A percentile compares a stretch with the other conserved stretches of the same genome.
phyloP scores from a whole-genome alignment of 2,329 filamentous ascomycete species.

The Exophiala xenobiotica region DNA sequence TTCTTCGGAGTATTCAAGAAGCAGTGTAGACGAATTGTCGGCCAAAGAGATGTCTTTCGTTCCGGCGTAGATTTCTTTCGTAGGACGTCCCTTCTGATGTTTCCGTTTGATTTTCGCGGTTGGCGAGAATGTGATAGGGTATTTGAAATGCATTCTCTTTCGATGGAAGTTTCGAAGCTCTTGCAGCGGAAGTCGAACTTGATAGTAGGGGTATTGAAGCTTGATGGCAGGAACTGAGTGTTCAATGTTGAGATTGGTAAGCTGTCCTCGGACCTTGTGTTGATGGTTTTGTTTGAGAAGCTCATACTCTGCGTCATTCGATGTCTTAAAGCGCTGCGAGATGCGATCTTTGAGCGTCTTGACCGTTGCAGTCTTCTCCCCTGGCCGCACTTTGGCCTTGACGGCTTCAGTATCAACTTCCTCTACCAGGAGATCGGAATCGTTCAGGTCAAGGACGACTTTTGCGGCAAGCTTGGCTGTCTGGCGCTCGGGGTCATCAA shows the following conservation, averaged over 20 bases:
- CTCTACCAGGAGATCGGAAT: constrained; percentile 82
- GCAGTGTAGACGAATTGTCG: constrained; percentile 82
- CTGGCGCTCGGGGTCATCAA: constrained; percentile 76
- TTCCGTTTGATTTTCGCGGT: constrained; percentile 73
- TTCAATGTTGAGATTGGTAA: constrained; percentile 89
- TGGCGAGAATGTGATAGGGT: constrained; percentile 68
- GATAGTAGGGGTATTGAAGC: constrained; percentile 94
- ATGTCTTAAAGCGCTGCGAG: constrained; percentile 85
- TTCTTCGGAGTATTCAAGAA: constrained; percentile 96
- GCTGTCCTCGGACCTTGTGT: constrained; percentile 88
- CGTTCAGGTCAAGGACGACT: constrained; percentile 81
- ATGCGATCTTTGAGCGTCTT: constrained; percentile 58
- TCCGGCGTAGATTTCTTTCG: constrained; percentile 73
- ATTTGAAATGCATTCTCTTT: constrained; percentile 70
- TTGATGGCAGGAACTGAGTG: constrained; percentile 90
- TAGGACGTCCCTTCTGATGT: constrained; percentile 74
- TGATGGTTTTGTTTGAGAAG: constrained; percentile 95
- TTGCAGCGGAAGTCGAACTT: constrained; percentile 71
- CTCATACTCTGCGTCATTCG: constrained; percentile 94
- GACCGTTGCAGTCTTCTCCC: constrained; percentile 55
- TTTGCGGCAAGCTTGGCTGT: constrained; percentile 73
- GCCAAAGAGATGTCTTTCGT: constrained; percentile 81
- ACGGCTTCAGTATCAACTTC: constrained; percentile 68
- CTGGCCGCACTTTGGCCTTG: constrained; percentile 40
- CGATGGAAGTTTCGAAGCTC: constrained; percentile 81